Base-by-base conservation (phyloP, 345 rosid genomes). In the Linum usitatissimum region DNA sequence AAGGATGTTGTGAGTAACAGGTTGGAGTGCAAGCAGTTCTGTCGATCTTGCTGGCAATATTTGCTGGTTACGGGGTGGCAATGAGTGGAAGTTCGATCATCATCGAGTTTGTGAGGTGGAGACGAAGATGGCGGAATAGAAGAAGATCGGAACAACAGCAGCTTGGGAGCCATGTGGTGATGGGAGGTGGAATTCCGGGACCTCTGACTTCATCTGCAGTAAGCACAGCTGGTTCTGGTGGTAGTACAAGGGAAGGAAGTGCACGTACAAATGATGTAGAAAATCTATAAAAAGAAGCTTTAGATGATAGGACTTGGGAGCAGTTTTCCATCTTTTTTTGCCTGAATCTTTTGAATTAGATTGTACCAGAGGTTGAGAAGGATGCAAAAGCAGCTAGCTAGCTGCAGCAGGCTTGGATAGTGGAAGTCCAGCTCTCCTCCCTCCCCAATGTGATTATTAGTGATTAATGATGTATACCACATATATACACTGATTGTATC, bases 61-160 rank as follows among this genome's bases (percentile, higher is more conserved):
- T 79, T 70, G 73, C 82, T 31, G 88, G 88, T 18, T 79, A 80
- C 20, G 88, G 85, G 66, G 68, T 77, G n/a, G 82, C 82, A 38
- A 79, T 83, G 54, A 77, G 88, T 72, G 74, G 74, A 61, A 83
- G 79, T 71, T 79, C 82, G 45, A 79, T 83, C 67, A 66, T 81
- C 0, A 63, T 81, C 62, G 88, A 79, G 72, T 81, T 75, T 66
- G 75, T 75, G 55, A 75, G 76, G 64, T 81, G 85, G 88, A 66
- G 79, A 69, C 30, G 58, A 30, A 71, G 71, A 55, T 65, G 84
- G 75, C 84, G 49, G 15, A 10, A 15, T 10, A 12, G 10, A 10
- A 45, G 51, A 45, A 15, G 51, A 45, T 45, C 51, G 10, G 51
- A 45, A 45, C 14, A 45, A 45, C 51, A 45, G 51, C 13, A 45